Base-by-base conservation (phyloP, 768 basidiomycete species). In the Asterophora lycoperdoides region DNA sequence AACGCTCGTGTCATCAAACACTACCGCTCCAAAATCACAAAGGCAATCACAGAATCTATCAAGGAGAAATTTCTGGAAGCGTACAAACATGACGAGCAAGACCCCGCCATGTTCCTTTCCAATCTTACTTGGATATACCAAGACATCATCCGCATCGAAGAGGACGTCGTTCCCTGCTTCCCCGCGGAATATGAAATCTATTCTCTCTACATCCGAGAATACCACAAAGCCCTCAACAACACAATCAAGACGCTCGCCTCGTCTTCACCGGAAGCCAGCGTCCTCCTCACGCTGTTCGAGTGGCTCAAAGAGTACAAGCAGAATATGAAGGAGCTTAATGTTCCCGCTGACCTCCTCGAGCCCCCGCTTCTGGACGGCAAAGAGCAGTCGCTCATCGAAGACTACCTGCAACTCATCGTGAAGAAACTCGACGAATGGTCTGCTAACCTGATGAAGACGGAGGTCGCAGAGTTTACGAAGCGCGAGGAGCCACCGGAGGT, bases 341-440 rank as follows among this genome's bases (percentile, higher is more conserved):
- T 98, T 19, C 77, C 92, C 0, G 70, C 81, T 0, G 92, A 92
- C 35, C 78, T 89, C 43, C 72, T 96, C 28, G 83, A 92, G 46
- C 96, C 95, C 0, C 83, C 94, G 0, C 72, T 98, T n/a, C 76
- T 99, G 29, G 93, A 93, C 50, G 95, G 96, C 49, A 93, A 93
- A 64, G 93, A 95, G 61, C 92, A 96, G 64, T 72, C 72, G 23
- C 78, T 99, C 49, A 93, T 98, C 57, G 95, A 99, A 57, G 93
- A 94, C 60, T 99, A 99, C 68, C 82, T 96, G 44, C 81, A 84
- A 55, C 78, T 98, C 52, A 94, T 99, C 66, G 82, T 96, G 63
- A 81, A 78, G 66, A 97, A 97, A 66, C 83, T 98, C 44, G 94
- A 97, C 66, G 95, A 99, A 65, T 99, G 96, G 96, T 86, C 91